Percentiles rank a stretch among this genome's conserved stretches.
Evolutionary conservation across 495 filamentous ascomycete genomes (phyloP).

Genomic region (Cladorrhinum samala): DNA sequence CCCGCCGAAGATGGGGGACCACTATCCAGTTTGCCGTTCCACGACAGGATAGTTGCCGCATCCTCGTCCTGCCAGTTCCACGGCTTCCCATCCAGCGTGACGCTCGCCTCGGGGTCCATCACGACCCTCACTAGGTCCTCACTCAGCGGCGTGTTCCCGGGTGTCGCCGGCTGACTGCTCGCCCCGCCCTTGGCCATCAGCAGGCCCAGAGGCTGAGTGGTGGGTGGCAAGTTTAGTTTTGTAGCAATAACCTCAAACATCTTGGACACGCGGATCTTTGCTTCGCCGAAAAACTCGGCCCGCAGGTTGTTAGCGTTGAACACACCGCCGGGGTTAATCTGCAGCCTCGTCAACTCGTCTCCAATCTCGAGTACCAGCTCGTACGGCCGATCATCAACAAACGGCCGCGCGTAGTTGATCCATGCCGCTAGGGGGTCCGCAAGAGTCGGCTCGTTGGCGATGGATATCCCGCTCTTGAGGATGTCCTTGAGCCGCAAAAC

Average conservation of each 20-base stretch:
- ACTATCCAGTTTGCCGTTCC: conserved; percentile 9
- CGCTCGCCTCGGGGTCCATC: conserved; percentile 59
- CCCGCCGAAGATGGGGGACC: conserved; percentile 27
- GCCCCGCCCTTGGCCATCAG: conserved; percentile 54
- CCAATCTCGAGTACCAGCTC: conserved; percentile 79
- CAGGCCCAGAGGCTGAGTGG: conserved; percentile 59
- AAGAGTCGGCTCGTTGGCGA: conserved; percentile 42
- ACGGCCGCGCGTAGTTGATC: conserved; percentile 78
- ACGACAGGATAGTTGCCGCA: conserved; percentile 4
- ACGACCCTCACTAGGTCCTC: conserved; percentile 65
- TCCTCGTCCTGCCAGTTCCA: conserved; percentile 28
- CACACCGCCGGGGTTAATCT: conserved; percentile 30
- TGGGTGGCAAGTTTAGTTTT: conserved; percentile 65
- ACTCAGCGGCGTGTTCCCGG: conserved; percentile 63
- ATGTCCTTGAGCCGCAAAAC: conserved; percentile 77
- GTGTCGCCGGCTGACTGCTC: conserved; percentile 51
- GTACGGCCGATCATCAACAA: conserved; percentile 62
- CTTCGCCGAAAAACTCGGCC: conserved; percentile 65
- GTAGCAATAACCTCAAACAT: conserved; percentile 75
- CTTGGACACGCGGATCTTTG: conserved; percentile 60
- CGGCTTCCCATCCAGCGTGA: conserved; percentile 63
- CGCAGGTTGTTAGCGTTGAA: too few species aligned
- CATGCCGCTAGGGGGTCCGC: conserved; percentile 45
- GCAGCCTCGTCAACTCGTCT: conserved; percentile 58
- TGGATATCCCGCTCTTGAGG: conserved; percentile 71